A percentile compares a stretch with the other conserved stretches of the same genome.
phyloP scores from a whole-genome alignment of 1,284 basidiomycete genomes.

The Leccinum griseonigrum region DNA sequence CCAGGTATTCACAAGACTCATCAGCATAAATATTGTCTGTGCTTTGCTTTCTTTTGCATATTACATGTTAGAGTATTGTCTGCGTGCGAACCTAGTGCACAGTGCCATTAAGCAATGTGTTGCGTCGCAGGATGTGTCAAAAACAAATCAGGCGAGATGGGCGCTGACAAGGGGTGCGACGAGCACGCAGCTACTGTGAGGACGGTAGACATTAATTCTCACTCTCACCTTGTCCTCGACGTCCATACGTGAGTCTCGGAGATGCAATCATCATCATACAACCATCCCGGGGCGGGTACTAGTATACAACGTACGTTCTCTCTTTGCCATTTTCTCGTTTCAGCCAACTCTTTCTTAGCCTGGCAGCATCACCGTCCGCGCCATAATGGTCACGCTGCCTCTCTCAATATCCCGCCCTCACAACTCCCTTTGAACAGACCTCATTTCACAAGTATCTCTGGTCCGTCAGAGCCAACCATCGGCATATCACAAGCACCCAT shows the following conservation, averaged over 20 bases:
- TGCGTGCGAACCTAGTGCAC: conserved; percentile 6
- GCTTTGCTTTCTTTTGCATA: conserved; percentile 34
- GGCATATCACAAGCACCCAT: conserved; percentile 12
- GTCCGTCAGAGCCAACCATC: conserved; percentile 2
- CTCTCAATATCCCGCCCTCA: conserved; percentile 20
- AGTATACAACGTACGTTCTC: conserved; percentile 7
- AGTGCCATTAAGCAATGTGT: conserved; percentile 10
- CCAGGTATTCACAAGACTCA: conserved; percentile 29
- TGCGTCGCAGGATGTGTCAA: background rate
- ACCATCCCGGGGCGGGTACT: conserved; percentile 22
- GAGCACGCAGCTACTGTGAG: background rate
- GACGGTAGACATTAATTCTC: background rate
- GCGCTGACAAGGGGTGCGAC: conserved; percentile 16
- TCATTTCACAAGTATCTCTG: conserved; percentile 24
- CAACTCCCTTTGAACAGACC: conserved; percentile 16
- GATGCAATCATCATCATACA: conserved; percentile 14
- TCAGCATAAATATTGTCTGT: conserved; percentile 34
- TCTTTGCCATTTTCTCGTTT: background rate
- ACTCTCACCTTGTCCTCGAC: conserved; percentile 1
- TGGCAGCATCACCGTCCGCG: conserved; percentile 18
- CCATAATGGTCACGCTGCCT: conserved; percentile 20
- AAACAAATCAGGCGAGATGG: conserved; percentile 22
- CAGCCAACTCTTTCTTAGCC: conserved; percentile 12
- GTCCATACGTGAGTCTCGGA: background rate
- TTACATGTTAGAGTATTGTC: conserved; percentile 42